A percentile compares a stretch with the other conserved stretches of the same genome.
Conservation (phyloP, 2,329 filamentous ascomycete genomes). For the Calonectria pauciramosa region DNA sequence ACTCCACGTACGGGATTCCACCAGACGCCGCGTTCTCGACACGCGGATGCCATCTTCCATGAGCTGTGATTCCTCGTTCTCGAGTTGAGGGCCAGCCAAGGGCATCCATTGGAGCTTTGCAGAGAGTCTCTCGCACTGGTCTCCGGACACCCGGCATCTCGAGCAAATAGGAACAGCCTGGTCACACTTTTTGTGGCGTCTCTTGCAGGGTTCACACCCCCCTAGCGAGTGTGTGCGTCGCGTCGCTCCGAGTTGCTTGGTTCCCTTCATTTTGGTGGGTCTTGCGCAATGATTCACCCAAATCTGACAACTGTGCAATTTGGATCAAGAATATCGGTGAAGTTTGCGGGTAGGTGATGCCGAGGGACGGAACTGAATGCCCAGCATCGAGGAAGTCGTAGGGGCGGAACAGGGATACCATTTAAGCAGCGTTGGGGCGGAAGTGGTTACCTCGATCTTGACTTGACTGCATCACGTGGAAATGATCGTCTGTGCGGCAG, state of each 20-base stretch:
- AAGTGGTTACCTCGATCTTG: not conserved
- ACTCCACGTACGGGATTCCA: not conserved
- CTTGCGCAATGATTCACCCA: not conserved
- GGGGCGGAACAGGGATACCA: not conserved
- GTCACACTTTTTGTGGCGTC: not conserved
- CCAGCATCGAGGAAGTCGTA: not conserved
- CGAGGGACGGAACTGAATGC: not conserved
- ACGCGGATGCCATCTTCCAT: not conserved
- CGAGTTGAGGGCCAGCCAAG: not conserved
- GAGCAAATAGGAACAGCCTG: not conserved
- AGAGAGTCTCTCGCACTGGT: not conserved
- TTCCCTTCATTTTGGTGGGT: not conserved
- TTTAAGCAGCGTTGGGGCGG: not conserved
- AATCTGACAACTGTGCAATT: not conserved
- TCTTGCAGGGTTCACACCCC: not conserved
- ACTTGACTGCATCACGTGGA: not conserved
- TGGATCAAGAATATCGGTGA: not conserved
- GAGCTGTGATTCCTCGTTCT: not conserved
- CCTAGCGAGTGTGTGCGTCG: not conserved
- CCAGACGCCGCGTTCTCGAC: not conserved
- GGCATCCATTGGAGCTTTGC: not conserved
- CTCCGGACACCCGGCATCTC: not conserved
- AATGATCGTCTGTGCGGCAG: not conserved
- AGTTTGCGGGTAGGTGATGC: not conserved
- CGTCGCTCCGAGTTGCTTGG: not conserved